phyloP scores from a whole-genome alignment of 2,329 filamentous ascomycete species.

The Aspergillus sp. region DNA sequence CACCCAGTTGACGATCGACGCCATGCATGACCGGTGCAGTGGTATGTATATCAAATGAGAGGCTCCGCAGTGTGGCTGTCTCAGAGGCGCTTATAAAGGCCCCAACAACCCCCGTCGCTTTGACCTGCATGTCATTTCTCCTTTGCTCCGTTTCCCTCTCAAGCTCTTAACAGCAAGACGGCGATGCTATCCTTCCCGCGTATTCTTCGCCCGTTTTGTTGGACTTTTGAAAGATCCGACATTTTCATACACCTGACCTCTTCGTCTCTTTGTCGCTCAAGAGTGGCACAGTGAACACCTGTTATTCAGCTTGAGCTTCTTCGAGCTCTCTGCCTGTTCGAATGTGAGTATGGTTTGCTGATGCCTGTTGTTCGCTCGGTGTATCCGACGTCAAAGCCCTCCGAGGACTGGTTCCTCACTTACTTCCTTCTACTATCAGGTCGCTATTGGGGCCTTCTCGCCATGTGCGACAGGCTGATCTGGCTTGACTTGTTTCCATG shows the following conservation, averaged over 20 bases:
- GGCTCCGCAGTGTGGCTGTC: constrained; percentile 35
- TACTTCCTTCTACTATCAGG: neutral
- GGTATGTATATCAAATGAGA: constrained; percentile 46
- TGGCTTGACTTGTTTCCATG: neutral
- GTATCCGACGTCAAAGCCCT: neutral
- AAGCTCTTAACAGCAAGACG: neutral
- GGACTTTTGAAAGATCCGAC: neutral
- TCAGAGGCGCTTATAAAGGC: constrained; percentile 35
- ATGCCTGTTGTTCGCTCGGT: neutral
- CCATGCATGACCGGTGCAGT: constrained; percentile 46
- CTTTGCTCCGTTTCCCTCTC: constrained; percentile 8
- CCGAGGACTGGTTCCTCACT: neutral
- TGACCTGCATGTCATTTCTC: constrained; percentile 13
- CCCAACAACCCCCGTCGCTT: constrained; percentile 26
- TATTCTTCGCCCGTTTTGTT: neutral
- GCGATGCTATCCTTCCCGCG: constrained; percentile 2
- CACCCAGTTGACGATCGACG: constrained; percentile 43
- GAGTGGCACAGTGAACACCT: neutral
- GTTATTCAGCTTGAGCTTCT: neutral
- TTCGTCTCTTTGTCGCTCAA: neutral
- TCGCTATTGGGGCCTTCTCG: neutral
- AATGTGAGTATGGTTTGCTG: neutral
- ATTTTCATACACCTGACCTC: neutral
- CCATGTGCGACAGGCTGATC: neutral
- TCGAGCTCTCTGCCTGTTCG: neutral